These are phyloP conservation scores for Rostrohypoxylon terebratum DNA, from an alignment of 495 filamentous ascomycete genomes.

Conservation along the genomic window DNA sequence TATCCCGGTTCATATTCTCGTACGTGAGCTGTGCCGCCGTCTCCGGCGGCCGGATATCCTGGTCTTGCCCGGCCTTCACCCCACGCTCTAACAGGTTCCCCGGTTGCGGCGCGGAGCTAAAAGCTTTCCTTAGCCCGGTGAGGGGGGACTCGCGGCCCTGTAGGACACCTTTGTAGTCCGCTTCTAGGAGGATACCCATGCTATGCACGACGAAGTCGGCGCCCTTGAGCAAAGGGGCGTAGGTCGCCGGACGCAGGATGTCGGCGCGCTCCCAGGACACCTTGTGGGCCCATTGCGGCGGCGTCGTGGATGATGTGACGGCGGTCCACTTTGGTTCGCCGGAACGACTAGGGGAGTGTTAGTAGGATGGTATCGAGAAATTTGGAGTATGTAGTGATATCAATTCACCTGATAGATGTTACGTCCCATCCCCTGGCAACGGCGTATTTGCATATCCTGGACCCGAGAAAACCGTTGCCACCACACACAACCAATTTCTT, in stretches of 20 bases:
- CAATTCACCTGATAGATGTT: conserved; percentile 80
- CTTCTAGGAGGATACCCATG: conserved; percentile 96
- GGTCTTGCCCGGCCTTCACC: conserved; percentile 55
- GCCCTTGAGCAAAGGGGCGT: conserved; percentile 74
- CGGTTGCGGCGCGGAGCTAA: conserved; percentile 60
- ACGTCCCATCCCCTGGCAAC: conserved; percentile 86
- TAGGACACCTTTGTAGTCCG: conserved; percentile 95
- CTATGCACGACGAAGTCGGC: conserved; percentile 90
- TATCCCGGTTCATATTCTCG: conserved; percentile 97
- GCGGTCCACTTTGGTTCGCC: conserved; percentile 86
- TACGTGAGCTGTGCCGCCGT: conserved; percentile 85
- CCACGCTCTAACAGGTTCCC: conserved; percentile 72
- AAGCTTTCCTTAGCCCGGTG: conserved; percentile 79
- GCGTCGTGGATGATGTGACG: conserved; percentile 75
- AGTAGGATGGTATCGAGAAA: conserved; percentile 16
- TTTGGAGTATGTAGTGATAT: background rate
- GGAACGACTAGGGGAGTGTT: conserved; percentile 71
- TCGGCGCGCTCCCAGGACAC: conserved; percentile 90
- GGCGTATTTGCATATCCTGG: conserved; percentile 90
- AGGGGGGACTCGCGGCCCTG: conserved; percentile 81
- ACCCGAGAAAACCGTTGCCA: conserved; percentile 95
- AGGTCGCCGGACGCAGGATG: conserved; percentile 82
- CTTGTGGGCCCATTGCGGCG: conserved; percentile 82
- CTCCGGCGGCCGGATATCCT: conserved; percentile 72
- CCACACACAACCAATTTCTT: conserved; percentile 90